phyloP scores from a whole-genome alignment of 208 protist genomes.

The Trypanosoma platydactyli region DNA sequence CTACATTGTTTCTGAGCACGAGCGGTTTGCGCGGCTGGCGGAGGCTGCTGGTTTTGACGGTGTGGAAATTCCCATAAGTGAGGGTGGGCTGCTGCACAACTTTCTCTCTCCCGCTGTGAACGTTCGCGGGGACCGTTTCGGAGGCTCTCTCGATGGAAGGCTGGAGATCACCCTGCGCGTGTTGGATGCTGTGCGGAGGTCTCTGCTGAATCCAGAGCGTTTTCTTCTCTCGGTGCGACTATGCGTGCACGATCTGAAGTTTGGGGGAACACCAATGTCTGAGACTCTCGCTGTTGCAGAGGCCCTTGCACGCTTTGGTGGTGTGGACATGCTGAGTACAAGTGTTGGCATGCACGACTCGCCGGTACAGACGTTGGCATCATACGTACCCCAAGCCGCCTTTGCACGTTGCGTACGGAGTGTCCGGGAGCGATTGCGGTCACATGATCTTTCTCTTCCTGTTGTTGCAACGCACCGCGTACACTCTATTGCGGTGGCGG shows the following conservation, averaged over 20 bases:
- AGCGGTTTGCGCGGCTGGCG: slow-evolving; percentile 86
- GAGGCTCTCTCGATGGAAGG: slow-evolving; percentile 78
- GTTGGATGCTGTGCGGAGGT: slow-evolving; percentile 60
- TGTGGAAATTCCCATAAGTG: slow-evolving; percentile 92
- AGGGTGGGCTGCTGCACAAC: slow-evolving; percentile 94
- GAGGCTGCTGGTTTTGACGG: slow-evolving; percentile 94
- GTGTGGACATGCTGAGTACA: slow-evolving; percentile 91
- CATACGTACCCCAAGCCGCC: slow-evolving; percentile 86
- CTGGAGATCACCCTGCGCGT: slow-evolving; percentile 85
- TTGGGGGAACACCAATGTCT: slow-evolving; percentile 73
- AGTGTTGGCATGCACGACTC: slow-evolving; percentile 96
- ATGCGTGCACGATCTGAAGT: slow-evolving; percentile 91
- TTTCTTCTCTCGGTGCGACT: slow-evolving; percentile 93
- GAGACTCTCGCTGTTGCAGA: slow-evolving; percentile 84
- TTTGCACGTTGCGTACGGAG: slow-evolving; percentile 80
- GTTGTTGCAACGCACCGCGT: slow-evolving; percentile 92
- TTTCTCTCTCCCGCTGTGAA: slow-evolving; percentile 91
- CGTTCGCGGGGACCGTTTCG: slow-evolving; percentile 84
- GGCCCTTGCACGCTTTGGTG: slow-evolving; percentile 71
- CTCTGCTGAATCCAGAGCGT: slow-evolving; percentile 39
- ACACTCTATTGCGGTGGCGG: slow-evolving; percentile 83
- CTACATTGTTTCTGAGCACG: slow-evolving; percentile 87
- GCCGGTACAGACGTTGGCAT: slow-evolving; percentile 91
- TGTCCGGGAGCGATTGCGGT: slow-evolving; percentile 52
- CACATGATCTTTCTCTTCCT: slow-evolving; percentile 51